Evolutionary conservation across 306 rosid genomes (phyloP).

Genomic region (Gastrolobium bilobum): DNA sequence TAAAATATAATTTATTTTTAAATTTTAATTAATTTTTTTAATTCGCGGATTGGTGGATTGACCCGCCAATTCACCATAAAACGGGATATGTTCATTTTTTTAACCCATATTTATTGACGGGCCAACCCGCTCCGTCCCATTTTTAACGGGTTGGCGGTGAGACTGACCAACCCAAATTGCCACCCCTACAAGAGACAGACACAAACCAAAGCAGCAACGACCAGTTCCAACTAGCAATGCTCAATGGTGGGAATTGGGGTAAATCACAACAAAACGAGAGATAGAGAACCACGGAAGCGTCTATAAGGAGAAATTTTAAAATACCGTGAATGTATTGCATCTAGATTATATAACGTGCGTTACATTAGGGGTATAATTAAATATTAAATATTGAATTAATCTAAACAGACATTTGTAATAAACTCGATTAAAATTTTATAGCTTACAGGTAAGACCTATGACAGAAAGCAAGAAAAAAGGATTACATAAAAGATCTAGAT

Average conservation of each 20-base stretch:
- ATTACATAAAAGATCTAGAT: neutral
- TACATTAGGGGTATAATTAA: neutral
- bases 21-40: too few relatives aligned
- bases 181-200: too few relatives aligned
- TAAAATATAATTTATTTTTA: too few relatives aligned
- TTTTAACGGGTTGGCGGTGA: too few relatives aligned
- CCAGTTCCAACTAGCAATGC: conserved; percentile 4
- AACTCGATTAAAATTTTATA: too few relatives aligned
- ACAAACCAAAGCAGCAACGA: conserved; percentile 14
- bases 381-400: neutral
- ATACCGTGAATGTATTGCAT: neutral
- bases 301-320: neutral
- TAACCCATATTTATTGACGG: too few relatives aligned
- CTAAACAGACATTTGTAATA: neutral
- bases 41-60: too few relatives aligned
- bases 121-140: too few relatives aligned
- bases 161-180: too few relatives aligned
- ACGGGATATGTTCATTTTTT: too few relatives aligned
- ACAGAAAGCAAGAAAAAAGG: neutral
- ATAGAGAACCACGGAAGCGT: neutral
- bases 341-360: neutral
- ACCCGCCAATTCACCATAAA: too few relatives aligned
- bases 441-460: neutral
- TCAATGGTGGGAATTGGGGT: neutral
- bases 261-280: neutral